These are phyloP conservation scores for Arthrobotrys conoides DNA, from an alignment of 2,329 filamentous ascomycete genomes.

Conservation along the genomic window DNA sequence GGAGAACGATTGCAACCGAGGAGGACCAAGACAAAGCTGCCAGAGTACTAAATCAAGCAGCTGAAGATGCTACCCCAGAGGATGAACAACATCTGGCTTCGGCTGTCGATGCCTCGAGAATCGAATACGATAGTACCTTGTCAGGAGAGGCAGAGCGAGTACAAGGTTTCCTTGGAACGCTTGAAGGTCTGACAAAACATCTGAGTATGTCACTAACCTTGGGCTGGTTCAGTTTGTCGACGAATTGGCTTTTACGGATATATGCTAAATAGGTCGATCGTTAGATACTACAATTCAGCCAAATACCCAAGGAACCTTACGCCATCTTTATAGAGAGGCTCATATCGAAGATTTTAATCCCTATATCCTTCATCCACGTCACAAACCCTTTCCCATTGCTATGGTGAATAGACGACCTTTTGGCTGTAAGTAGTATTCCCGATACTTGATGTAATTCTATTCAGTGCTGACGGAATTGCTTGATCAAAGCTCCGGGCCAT, in stretches of 20 bases:
- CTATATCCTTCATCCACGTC: slow-evolving; percentile 73
- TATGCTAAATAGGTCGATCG: neutral
- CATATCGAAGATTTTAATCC: slow-evolving; percentile 76
- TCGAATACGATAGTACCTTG: slow-evolving; percentile 50
- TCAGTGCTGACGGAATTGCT: neutral
- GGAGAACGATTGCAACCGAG: slow-evolving; percentile 48
- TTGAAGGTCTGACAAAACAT: slow-evolving; percentile 48
- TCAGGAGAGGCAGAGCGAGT: slow-evolving; percentile 44
- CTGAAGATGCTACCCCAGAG: neutral
- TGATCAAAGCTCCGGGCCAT: slow-evolving; percentile 30
- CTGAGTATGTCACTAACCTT: slow-evolving; percentile 31
- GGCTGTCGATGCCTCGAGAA: slow-evolving; percentile 28
- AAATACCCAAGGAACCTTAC: slow-evolving; percentile 66
- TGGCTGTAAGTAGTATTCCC: slow-evolving; percentile 28
- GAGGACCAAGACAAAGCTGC: slow-evolving; percentile 53
- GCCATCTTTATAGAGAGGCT: slow-evolving; percentile 72
- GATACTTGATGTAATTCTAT: neutral
- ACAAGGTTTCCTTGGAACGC: slow-evolving; percentile 24
- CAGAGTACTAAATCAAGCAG: slow-evolving; percentile 20
- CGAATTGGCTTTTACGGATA: neutral
- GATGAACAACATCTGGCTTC: slow-evolving; percentile 23
- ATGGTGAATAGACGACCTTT: slow-evolving; percentile 78
- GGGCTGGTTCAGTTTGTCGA: neutral
- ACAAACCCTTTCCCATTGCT: slow-evolving; percentile 77
- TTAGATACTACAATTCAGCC: slow-evolving; percentile 72